A percentile compares a stretch with the other conserved stretches of the same genome.
These are phyloP conservation scores for Paramecium caudatum DNA, from an alignment of 73 alveolate species.

Conservation along the genomic window DNA sequence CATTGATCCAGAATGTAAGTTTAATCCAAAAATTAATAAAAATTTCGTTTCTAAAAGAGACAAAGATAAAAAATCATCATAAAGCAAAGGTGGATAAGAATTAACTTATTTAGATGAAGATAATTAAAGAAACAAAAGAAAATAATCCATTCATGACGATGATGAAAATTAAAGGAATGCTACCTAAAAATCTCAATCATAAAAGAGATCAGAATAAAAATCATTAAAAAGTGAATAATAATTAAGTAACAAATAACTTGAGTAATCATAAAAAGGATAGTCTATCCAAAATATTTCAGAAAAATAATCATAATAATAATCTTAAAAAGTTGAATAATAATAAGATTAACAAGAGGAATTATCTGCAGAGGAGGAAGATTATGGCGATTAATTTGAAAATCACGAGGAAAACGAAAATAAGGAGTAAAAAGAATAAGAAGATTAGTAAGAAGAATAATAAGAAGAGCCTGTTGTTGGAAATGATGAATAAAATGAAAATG, in stretches of 20 bases:
- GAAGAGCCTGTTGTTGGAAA: neutral
- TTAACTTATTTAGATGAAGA: conserved; percentile 52
- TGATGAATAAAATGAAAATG: neutral
- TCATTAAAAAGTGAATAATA: conserved; percentile 1
- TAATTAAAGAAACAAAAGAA: conserved; percentile 45
- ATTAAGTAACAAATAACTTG: neutral
- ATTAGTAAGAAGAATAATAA: neutral
- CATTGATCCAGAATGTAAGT: conserved; percentile 65
- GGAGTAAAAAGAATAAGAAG: neutral
- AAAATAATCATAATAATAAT: neutral
- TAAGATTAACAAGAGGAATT: neutral
- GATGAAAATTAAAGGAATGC: neutral
- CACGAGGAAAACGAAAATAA: neutral
- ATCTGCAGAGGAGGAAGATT: conserved; percentile 2
- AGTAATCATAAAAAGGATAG: neutral
- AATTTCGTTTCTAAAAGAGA: conserved; percentile 50
- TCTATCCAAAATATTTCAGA: neutral
- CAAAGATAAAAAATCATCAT: neutral
- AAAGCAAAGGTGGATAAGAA: neutral
- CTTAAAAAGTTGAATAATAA: neutral
- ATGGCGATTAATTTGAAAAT: neutral
- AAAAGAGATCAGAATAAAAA: neutral
- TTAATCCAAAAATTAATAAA: conserved; percentile 50
- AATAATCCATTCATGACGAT: conserved; percentile 23
- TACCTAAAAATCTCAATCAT: neutral